These are phyloP conservation scores for Lentinula sp. DNA, from an alignment of 768 basidiomycete genomes.

Conservation along the genomic window DNA sequence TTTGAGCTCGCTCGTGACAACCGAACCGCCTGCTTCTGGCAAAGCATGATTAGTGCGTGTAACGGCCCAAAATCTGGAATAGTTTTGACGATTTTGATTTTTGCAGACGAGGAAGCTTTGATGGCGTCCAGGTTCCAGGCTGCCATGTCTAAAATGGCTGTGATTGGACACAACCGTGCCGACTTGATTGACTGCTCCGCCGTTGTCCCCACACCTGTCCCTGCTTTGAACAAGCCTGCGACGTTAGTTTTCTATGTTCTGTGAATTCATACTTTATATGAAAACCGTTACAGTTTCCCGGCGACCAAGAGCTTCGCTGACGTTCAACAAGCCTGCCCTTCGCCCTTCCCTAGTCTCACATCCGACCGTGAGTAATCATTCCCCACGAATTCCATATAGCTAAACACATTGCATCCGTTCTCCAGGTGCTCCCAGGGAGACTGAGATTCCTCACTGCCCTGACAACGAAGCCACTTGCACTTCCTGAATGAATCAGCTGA, in stretches of 20 bases:
- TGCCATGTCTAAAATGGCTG: constrained; percentile 14
- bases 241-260: not conserved
- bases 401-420: not conserved
- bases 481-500: not conserved
- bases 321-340: not conserved
- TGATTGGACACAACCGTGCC: constrained; percentile 12
- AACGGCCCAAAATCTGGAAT: not conserved
- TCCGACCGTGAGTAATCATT: not conserved
- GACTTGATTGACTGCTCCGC: constrained; percentile 15
- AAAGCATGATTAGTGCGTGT: constrained; percentile 24
- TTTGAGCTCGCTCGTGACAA: constrained; percentile 18
- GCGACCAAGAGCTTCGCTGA: constrained; percentile 5
- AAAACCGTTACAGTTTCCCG: not conserved
- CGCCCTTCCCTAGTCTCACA: constrained; percentile 3
- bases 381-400: not conserved
- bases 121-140: constrained; percentile 9
- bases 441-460: not conserved
- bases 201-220: constrained; percentile 12
- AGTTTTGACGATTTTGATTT: not conserved
- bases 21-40: constrained; percentile 36
- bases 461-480: not conserved
- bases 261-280: not conserved
- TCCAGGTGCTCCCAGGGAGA: not conserved
- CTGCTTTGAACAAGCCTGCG: constrained; percentile 11
- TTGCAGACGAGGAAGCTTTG: constrained; percentile 5